Evolutionary conservation across 768 basidiomycete species (phyloP).

Genomic region (Trichaptum fuscoviolaceum): DNA sequence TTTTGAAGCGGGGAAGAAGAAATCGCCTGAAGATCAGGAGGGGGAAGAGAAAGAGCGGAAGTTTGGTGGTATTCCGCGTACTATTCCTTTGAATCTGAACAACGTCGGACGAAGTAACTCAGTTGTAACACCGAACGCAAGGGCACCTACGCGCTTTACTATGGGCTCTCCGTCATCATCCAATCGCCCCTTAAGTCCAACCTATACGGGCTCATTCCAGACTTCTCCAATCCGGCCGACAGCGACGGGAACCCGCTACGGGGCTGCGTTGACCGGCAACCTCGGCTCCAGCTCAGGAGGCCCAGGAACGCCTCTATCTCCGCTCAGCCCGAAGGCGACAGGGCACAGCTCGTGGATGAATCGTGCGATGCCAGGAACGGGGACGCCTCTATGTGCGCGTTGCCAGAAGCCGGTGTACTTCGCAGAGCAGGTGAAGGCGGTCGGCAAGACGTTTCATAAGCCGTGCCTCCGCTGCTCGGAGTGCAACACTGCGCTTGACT

Average conservation of each 20-base stretch:
- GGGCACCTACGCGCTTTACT: not conserved
- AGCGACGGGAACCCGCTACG: conserved; percentile 63
- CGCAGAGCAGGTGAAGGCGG: conserved; percentile 82
- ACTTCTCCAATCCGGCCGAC: conserved; percentile 34
- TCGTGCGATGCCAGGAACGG: conserved; percentile 43
- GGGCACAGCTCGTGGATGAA: conserved; percentile 22
- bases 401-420: conserved; percentile 80
- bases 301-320: conserved; percentile 15
- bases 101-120: conserved; percentile 1
- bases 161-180: not conserved
- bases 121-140: not conserved
- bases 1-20: not conserved
- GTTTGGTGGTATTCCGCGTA: conserved; percentile 45
- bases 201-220: conserved; percentile 7
- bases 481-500: conserved; percentile 66
- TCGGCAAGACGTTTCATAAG: conserved; percentile 78
- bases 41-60: not conserved
- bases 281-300: conserved; percentile 23
- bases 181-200: not conserved
- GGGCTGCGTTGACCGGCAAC: conserved; percentile 42
- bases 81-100: conserved; percentile 41
- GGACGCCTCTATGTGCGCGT: conserved; percentile 59
- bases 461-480: conserved; percentile 71
- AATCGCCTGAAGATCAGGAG: not conserved
- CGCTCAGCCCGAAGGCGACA: conserved; percentile 28